Evolutionary conservation across 805 yeast genomes (phyloP).

Genomic region (Wickerhamomyces subpelliculosus): DNA sequence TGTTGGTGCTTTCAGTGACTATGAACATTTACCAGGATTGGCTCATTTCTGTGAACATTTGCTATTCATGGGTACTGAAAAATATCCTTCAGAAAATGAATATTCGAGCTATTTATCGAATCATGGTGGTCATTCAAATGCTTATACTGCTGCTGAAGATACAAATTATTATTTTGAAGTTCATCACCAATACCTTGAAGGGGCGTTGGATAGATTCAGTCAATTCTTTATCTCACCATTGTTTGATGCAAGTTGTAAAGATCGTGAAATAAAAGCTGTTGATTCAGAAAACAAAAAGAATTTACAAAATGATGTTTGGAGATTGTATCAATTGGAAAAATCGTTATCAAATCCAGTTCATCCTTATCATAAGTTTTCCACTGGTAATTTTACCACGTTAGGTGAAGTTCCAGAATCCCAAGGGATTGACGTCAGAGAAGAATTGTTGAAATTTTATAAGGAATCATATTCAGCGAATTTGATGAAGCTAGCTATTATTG

Average conservation of each 20-base stretch:
- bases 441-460: slow-evolving; percentile 67
- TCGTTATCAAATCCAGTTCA: slow-evolving; percentile 65
- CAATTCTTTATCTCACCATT: slow-evolving; percentile 88
- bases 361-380: slow-evolving; percentile 82
- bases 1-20: slow-evolving; percentile 72
- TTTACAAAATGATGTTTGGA: slow-evolving; percentile 84
- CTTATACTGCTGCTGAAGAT: slow-evolving; percentile 82
- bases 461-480: slow-evolving; percentile 75
- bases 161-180: slow-evolving; percentile 91
- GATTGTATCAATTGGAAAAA: slow-evolving; percentile 79
- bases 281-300: slow-evolving; percentile 95
- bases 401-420: slow-evolving; percentile 52
- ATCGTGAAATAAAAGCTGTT: slow-evolving; percentile 89
- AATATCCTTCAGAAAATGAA: slow-evolving; percentile 74
- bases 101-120: slow-evolving; percentile 69
- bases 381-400: slow-evolving; percentile 79
- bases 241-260: slow-evolving; percentile 68
- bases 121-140: slow-evolving; percentile 87
- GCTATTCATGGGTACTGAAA: slow-evolving; percentile 73
- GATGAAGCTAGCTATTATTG: slow-evolving; percentile 82
- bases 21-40: slow-evolving; percentile 55
- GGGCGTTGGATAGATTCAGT: slow-evolving; percentile 87
- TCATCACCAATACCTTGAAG: slow-evolving; percentile 65
- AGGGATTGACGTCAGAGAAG: slow-evolving; percentile 74
- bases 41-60: slow-evolving; percentile 77